These are phyloP conservation scores for Clonostachys byssicola DNA, from an alignment of 2,329 filamentous ascomycete genomes.

Conservation along the genomic window DNA sequence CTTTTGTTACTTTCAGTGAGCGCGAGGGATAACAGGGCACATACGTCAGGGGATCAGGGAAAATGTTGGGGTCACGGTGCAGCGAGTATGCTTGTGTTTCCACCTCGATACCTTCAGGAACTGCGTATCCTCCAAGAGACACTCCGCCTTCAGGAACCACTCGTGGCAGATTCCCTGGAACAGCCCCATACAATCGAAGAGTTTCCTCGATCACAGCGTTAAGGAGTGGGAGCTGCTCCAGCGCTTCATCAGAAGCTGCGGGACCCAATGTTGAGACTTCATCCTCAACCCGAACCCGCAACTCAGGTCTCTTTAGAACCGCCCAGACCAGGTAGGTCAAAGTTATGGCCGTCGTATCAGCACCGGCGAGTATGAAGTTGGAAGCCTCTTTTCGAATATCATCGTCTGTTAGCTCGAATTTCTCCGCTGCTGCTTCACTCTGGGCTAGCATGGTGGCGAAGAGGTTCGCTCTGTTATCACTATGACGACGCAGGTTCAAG, in stretches of 20 bases:
- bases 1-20: no score
- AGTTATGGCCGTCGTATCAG: conserved; percentile 44
- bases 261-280: conserved; percentile 27
- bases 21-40: no score
- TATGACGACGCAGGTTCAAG: no score
- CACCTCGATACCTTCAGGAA: conserved; percentile 33
- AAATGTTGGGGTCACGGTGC: conserved; percentile 35
- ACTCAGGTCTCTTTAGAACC: conserved; percentile 18
- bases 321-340: conserved; percentile 42
- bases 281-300: conserved; percentile 21
- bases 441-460: no score
- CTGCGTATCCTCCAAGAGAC: conserved; percentile 25
- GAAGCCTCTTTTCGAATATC: conserved; percentile 24
- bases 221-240: conserved; percentile 26
- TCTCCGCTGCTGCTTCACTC: no score
- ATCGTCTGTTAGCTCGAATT: no score
- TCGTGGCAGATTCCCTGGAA: conserved; percentile 31
- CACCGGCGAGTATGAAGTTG: conserved; percentile 43
- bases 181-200: conserved; percentile 35
- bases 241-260: conserved; percentile 9
- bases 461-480: no score
- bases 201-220: conserved; percentile 38
- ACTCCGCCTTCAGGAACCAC: conserved; percentile 30
- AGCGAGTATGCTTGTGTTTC: conserved; percentile 38
- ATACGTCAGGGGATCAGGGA: conserved; percentile 26